These are phyloP conservation scores for Cutaneotrichosporon cavernicola DNA, from an alignment of 1,284 basidiomycete genomes.

Conservation along the genomic window DNA sequence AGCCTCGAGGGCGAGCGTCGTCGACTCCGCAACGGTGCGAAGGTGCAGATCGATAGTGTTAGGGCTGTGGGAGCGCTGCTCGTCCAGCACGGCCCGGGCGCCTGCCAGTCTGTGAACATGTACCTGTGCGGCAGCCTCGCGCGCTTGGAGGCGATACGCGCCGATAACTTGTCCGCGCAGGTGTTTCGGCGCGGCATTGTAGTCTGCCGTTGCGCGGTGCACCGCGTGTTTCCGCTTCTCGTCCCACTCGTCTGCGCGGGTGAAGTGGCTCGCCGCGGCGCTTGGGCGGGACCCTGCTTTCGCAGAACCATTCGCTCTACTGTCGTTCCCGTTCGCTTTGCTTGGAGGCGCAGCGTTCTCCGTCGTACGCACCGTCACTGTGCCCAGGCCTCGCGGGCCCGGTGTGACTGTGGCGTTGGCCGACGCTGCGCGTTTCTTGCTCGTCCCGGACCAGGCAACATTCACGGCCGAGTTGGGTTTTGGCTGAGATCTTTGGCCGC, in stretches of 20 bases:
- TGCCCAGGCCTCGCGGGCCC: conserved; percentile 30
- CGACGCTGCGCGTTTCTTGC: conserved; percentile 35
- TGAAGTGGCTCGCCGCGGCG: conserved; percentile 34
- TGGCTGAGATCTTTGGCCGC: background rate
- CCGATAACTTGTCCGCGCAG: conserved; percentile 36
- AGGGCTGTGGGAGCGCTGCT: conserved; percentile 28
- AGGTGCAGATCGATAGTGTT: conserved; percentile 31
- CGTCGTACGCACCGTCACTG: conserved; percentile 22
- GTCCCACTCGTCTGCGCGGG: conserved; percentile 35
- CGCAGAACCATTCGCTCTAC: background rate
- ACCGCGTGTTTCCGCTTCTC: conserved; percentile 38
- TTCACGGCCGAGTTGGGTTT: background rate
- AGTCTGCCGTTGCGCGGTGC: conserved; percentile 41
- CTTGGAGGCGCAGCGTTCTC: no score
- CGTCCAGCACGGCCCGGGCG: conserved; percentile 40
- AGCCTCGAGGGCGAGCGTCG: conserved; percentile 35
- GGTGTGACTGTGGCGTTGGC: conserved; percentile 42
- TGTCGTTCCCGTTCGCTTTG: background rate
- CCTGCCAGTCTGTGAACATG: conserved; percentile 45
- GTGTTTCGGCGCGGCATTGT: conserved; percentile 21
- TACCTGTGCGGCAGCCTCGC: conserved; percentile 36
- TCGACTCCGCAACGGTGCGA: conserved; percentile 43
- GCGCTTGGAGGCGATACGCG: conserved; percentile 45
- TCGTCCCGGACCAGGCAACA: conserved; percentile 29
- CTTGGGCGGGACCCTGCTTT: background rate